Percentiles rank a stretch among this genome's conserved stretches.
Conservation (phyloP, 441 rosid species). For the Sinapis alba region DNA sequence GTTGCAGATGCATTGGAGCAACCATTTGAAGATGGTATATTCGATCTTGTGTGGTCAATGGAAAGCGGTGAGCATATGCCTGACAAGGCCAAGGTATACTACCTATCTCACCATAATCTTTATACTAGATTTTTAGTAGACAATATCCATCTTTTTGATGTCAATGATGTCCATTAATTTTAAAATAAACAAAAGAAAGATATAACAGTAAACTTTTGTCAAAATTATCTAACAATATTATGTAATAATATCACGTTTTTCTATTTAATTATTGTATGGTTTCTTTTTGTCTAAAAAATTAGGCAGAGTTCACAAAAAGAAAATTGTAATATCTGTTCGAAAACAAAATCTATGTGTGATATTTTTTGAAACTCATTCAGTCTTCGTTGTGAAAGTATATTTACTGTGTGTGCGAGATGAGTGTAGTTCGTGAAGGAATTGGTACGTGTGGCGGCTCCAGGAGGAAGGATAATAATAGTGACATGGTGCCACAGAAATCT, state of each 20-base stretch:
- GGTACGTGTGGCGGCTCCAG: slow-evolving; percentile 86
- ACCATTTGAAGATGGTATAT: slow-evolving; percentile 77
- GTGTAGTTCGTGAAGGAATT: slow-evolving; percentile 77
- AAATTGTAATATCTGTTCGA: background rate
- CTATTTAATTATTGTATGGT: background rate
- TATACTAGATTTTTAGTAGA: background rate
- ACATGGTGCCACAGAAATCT: slow-evolving; percentile 96
- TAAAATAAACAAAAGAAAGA: background rate
- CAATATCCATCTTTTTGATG: background rate
- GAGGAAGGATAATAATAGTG: slow-evolving; percentile 75
- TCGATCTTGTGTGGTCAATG: slow-evolving; percentile 95
- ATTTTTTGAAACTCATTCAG: background rate
- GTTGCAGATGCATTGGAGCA: slow-evolving; percentile 91
- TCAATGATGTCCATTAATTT: background rate
- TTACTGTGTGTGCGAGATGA: background rate
- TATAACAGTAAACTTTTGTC: background rate
- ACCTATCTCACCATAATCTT: background rate
- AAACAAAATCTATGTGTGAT: background rate
- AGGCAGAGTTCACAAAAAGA: background rate
- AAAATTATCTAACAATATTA: background rate
- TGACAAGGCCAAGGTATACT: slow-evolving; percentile 66
- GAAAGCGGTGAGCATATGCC: slow-evolving; percentile 99
- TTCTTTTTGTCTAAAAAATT: background rate
- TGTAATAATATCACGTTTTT: background rate
- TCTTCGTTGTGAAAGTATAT: background rate